Evolutionary conservation across 371 early-diverging fungal species (phyloP).

Genomic region (Mucor sp.): DNA sequence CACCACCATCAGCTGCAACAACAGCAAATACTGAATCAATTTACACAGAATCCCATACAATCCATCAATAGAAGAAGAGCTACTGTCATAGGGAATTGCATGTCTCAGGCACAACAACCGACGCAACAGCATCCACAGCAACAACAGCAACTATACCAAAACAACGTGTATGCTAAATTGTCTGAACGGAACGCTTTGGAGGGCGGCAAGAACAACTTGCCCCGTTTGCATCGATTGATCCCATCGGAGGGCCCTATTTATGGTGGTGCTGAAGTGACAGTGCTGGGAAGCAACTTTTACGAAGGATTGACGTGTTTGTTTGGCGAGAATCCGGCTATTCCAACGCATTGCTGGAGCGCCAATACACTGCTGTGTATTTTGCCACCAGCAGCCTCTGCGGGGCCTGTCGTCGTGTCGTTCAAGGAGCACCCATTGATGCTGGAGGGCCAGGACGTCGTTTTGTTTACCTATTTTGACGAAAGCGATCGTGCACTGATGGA

Average conservation of each 20-base stretch:
- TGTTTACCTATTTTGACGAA: constrained; percentile 67
- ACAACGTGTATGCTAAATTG: constrained; percentile 40
- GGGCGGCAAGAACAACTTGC: constrained; percentile 26
- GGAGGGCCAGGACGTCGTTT: constrained; percentile 51
- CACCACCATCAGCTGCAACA: constrained; percentile 4
- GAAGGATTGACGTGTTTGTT: constrained; percentile 68
- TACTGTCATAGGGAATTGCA: background rate
- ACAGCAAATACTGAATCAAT: constrained; percentile 30
- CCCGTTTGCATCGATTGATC: constrained; percentile 54
- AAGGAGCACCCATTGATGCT: constrained; percentile 53
- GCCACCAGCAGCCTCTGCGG: constrained; percentile 70
- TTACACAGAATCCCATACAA: constrained; percentile 16
- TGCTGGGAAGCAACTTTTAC: constrained; percentile 70
- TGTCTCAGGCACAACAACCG: constrained; percentile 4
- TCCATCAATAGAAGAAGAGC: constrained; percentile 1
- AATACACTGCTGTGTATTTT: constrained; percentile 71
- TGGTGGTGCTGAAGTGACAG: constrained; percentile 74
- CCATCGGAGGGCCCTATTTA: constrained; percentile 75
- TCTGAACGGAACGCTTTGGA: constrained; percentile 33
- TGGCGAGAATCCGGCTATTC: constrained; percentile 64
- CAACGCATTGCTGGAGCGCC: constrained; percentile 65
- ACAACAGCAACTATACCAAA: constrained; percentile 12
- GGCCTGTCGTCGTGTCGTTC: constrained; percentile 70
- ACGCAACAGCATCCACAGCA: constrained; percentile 19
- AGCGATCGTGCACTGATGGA: constrained; percentile 78